Evolutionary conservation across 805 yeast species (phyloP).

Genomic region (Candida montana): DNA sequence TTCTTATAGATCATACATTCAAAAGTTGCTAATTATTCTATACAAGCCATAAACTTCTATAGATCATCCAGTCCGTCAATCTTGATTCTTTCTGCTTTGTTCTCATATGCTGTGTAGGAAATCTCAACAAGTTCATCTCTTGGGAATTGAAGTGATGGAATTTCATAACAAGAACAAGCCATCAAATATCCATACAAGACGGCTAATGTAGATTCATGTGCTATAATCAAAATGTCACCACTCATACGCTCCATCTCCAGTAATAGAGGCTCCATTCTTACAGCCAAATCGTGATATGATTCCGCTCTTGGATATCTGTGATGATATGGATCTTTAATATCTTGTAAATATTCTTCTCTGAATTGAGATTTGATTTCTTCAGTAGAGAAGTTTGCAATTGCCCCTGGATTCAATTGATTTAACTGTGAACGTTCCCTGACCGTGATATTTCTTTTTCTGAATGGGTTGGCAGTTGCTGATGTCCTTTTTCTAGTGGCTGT

Average conservation of each 20-base stretch:
- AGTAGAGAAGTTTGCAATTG: slow-evolving; percentile 62
- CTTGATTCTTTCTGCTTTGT: slow-evolving; percentile 51
- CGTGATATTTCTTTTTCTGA: slow-evolving; percentile 55
- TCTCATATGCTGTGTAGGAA: slow-evolving; percentile 79
- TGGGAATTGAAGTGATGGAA: slow-evolving; percentile 74
- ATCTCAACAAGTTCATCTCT: slow-evolving; percentile 83
- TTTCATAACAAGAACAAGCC: slow-evolving; percentile 85
- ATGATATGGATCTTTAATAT: slow-evolving; percentile 79
- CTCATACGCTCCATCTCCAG: slow-evolving; percentile 91
- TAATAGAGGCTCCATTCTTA: slow-evolving; percentile 87
- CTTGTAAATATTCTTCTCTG: slow-evolving; percentile 67
- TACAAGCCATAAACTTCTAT: background rate
- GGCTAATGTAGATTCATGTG: slow-evolving; percentile 85
- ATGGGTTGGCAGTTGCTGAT: slow-evolving; percentile 67
- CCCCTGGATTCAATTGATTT: slow-evolving; percentile 87
- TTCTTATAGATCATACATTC: background rate
- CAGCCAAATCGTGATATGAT: slow-evolving; percentile 93
- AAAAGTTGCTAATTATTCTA: background rate
- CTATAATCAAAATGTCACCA: slow-evolving; percentile 82
- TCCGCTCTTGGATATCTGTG: slow-evolving; percentile 90
- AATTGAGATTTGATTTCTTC: slow-evolving; percentile 53
- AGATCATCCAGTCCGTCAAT: slow-evolving; percentile 23
- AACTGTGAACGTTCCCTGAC: slow-evolving; percentile 76
- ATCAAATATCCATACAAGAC: slow-evolving; percentile 91
- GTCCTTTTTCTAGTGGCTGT: slow-evolving; percentile 88